Evolutionary conservation across 2,329 filamentous ascomycete species (phyloP).

Genomic region (Trichoderma breve): DNA sequence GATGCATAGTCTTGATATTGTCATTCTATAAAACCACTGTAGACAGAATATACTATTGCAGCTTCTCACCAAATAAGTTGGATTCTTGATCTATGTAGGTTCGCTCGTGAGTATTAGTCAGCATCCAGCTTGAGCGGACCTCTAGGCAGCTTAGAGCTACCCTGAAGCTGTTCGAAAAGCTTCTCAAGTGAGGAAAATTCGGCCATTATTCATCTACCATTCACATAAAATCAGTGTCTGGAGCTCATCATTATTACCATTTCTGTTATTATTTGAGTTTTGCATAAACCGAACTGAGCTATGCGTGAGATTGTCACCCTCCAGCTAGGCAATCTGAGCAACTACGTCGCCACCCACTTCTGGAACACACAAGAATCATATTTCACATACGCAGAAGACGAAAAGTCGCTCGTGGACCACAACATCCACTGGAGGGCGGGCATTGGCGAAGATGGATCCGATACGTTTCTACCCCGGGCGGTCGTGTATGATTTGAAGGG

Average conservation of each 20-base stretch:
- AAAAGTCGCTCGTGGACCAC: constrained; percentile 41
- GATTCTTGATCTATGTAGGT: too few species aligned
- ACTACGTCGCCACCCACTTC: constrained; percentile 93
- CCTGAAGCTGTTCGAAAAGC: too few species aligned
- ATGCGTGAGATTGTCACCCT: constrained; percentile 97
- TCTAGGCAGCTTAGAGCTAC: not conserved
- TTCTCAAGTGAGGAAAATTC: not conserved
- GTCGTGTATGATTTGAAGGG: constrained; percentile 95
- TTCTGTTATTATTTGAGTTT: not conserved
- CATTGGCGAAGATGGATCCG: constrained; percentile 74
- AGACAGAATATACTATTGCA: not conserved
- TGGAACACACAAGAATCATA: constrained; percentile 99
- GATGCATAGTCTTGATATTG: too few species aligned
- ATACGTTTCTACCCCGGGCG: constrained; percentile 89
- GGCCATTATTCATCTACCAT: not conserved
- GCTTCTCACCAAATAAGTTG: not conserved
- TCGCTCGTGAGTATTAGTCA: not conserved
- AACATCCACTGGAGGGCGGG: constrained; percentile 84
- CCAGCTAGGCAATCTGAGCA: constrained; percentile 88
- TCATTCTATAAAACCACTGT: too few species aligned
- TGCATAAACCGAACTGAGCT: not conserved
- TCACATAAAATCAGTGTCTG: not conserved
- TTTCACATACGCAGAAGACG: constrained; percentile 72
- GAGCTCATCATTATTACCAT: not conserved
- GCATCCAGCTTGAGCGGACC: not conserved